Conservation (phyloP, 208 protist genomes). For the Acanthamoeba rhysodes region DNA sequence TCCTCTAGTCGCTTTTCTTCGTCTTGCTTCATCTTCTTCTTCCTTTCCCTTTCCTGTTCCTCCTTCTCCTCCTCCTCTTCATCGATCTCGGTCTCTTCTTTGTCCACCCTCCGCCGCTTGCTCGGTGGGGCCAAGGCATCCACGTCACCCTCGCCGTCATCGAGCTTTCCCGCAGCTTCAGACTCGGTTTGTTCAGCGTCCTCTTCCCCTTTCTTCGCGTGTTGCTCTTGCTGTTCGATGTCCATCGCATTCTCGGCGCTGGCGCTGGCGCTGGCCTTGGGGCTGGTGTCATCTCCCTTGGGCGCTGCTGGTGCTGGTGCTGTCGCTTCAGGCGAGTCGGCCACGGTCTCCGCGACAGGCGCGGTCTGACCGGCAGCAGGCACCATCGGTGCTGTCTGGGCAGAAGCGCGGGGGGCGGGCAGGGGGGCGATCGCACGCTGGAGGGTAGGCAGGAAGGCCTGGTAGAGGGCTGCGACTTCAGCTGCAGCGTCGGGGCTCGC, state of each 20-base stretch:
- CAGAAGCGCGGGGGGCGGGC: background rate
- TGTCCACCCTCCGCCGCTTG: background rate
- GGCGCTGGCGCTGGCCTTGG: too few species aligned
- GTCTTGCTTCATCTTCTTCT: background rate
- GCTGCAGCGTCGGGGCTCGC: background rate
- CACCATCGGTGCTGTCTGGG: background rate
- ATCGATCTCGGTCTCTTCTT: background rate
- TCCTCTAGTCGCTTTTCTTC: background rate
- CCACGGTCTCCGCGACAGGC: too few species aligned
- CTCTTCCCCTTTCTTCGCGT: too few species aligned
- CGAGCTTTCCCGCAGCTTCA: background rate
- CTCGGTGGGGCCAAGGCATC: background rate
- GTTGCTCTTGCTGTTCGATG: too few species aligned
- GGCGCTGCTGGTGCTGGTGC: too few species aligned
- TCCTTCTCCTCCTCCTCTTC: background rate
- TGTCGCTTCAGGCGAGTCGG: too few species aligned
- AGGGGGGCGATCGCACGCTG: background rate
- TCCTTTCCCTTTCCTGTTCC: background rate
- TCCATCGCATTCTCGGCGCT: too few species aligned
- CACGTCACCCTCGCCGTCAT: background rate
- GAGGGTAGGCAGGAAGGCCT: background rate
- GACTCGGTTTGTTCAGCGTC: too few species aligned
- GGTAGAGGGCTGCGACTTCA: conserved; percentile 5
- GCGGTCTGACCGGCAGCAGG: background rate
- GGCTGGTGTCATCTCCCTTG: too few species aligned